Conservation (phyloP, 306 rosid genomes). For the Purshia tridentata region DNA sequence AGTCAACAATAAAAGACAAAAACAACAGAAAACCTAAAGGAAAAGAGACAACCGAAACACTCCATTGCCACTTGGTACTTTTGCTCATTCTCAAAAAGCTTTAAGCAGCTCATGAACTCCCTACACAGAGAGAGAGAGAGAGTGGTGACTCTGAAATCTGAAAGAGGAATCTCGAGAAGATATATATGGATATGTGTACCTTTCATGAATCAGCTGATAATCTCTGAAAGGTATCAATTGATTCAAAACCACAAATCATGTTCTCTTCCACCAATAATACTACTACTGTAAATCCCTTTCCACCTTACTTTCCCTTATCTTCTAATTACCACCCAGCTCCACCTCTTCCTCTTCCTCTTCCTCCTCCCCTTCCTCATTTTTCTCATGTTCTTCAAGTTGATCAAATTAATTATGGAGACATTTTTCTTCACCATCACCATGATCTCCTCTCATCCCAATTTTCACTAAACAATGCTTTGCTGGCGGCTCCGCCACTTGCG, state of each 20-base stretch:
- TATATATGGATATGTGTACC: too few species aligned
- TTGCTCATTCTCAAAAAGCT: not conserved
- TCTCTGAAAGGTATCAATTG: not conserved
- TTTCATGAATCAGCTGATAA: too few species aligned
- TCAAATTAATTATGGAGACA: slow-evolving; percentile 2
- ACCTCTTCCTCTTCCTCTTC: not conserved
- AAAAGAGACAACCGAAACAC: not conserved
- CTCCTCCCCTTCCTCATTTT: slow-evolving; percentile 23
- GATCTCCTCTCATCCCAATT: slow-evolving; percentile 42
- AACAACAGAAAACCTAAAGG: not conserved
- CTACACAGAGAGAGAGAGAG: not conserved
- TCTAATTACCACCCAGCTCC: slow-evolving; percentile 32
- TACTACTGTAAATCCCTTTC: slow-evolving; percentile 35
- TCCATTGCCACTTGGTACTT: too few species aligned
- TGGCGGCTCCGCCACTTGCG: slow-evolving; percentile 13
- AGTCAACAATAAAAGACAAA: not conserved
- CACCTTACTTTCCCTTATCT: slow-evolving; percentile 47
- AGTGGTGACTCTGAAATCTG: not conserved
- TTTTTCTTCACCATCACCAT: slow-evolving; percentile 30
- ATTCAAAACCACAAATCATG: slow-evolving; percentile 36
- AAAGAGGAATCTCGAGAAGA: slow-evolving; percentile 12
- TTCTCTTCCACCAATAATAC: slow-evolving; percentile 45
- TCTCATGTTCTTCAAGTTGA: too few species aligned
- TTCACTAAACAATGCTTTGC: slow-evolving; percentile 27
- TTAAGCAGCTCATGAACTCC: slow-evolving; percentile 7